Base-by-base conservation (phyloP, 805 yeast species). In the Saccharomycopsis guyanensis region DNA sequence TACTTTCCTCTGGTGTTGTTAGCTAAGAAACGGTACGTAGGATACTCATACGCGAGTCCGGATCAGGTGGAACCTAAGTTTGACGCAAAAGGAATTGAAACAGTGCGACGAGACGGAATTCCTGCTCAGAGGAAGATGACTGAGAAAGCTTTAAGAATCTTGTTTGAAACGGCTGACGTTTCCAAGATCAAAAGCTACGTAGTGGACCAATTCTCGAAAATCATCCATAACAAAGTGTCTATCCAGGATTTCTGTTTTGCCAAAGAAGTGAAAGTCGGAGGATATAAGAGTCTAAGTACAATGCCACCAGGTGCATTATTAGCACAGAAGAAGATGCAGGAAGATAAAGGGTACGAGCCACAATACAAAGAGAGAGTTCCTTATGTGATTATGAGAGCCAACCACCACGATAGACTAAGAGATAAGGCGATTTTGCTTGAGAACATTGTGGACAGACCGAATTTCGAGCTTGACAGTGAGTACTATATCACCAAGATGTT, bases 21-120 rank as follows among this genome's bases (percentile, higher is more conserved):
- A 29, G 83, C 89, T 32, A 93, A 93, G 60, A 93, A 93, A 59
- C 62, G 98, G 38, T 93, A 93, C 58, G 96, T 88, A 16, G 98
- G 98, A 0, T 80, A 81, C 59, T 72, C 83, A 36, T 91, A 73
- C 62, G 95, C 85, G 53, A 56, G 60, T 15, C 73, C 70, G 24
- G 64, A 62, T 13, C 88, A 83, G 54, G 53, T 44, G 2, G 64
- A 51, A 4, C 86, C 96, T 0, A 71, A 63, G 29, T 88, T 93
- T 61, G 97, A 93, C 66, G 97, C 98, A 0, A 93, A 93, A 55
- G 98, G 98, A 1, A 88, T 87, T 10, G 98, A 93, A 59, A 93
- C 97, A 0, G 86, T 93, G 0, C 65, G 98, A 53, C 67, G 98
- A 53, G 98, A 93, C 63, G 97, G 97, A 0, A 83, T 89, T 22